These are phyloP conservation scores for Didymella segeticola DNA, from an alignment of 2,329 filamentous ascomycete genomes.

Conservation along the genomic window DNA sequence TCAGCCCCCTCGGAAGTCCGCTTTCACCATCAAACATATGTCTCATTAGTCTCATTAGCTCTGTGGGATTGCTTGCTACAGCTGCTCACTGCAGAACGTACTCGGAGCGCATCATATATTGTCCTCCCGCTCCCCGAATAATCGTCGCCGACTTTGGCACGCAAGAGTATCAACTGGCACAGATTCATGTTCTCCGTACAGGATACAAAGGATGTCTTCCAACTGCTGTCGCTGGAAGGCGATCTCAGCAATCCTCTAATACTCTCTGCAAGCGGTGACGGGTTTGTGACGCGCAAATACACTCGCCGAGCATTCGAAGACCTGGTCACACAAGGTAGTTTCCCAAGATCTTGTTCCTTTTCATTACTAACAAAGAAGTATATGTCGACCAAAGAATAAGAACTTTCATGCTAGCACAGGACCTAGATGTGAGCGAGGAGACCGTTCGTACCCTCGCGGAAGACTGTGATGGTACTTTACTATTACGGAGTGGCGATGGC, in stretches of 20 bases:
- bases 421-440: constrained; percentile 31
- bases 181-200: constrained; percentile 43
- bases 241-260: constrained; percentile 26
- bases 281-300: constrained; percentile 35
- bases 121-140: background rate
- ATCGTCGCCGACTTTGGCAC: background rate
- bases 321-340: constrained; percentile 25
- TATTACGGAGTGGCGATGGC: constrained; percentile 34
- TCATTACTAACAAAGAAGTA: constrained; percentile 7
- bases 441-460: constrained; percentile 31
- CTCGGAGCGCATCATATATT: background rate
- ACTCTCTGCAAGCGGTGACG: constrained; percentile 29
- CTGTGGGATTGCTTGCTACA: background rate
- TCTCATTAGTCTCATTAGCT: background rate
- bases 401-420: constrained; percentile 10
- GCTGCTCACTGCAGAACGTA: background rate
- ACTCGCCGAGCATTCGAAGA: constrained; percentile 29
- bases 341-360: background rate
- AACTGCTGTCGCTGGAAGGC: constrained; percentile 27
- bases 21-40: background rate
- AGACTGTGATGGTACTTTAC: constrained; percentile 19
- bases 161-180: background rate
- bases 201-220: constrained; percentile 39
- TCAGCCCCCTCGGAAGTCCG: constrained; percentile 4
- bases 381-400: background rate